Percentiles rank a stretch among this genome's conserved stretches.
phyloP scores from a whole-genome alignment of 2,329 filamentous ascomycete species.

The Colletotrichum theobromicola region DNA sequence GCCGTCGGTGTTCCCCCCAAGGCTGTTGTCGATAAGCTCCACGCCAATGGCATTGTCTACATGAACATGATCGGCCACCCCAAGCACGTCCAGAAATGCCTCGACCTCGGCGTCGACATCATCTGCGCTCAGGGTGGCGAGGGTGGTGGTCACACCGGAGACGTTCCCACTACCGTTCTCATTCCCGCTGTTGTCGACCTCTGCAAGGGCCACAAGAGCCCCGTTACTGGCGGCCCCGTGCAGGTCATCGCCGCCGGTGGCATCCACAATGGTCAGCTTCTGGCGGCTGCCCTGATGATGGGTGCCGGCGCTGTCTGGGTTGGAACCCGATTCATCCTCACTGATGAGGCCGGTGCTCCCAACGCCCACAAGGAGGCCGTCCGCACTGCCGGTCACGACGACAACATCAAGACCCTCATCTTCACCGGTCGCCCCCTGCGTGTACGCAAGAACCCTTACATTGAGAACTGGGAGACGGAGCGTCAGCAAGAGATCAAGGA shows the following conservation, averaged over 20 bases:
- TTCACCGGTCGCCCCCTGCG: constrained; percentile 96
- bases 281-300: constrained; percentile 91
- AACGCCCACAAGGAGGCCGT: constrained; percentile 96
- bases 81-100: constrained; percentile 97
- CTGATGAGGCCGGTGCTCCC: constrained; percentile 92
- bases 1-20: constrained; percentile 94
- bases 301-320: constrained; percentile 95
- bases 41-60: constrained; percentile 86
- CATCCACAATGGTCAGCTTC: constrained; percentile 88
- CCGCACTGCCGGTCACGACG: constrained; percentile 87
- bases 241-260: constrained; percentile 94
- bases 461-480: constrained; percentile 95
- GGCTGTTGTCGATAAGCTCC: constrained; percentile 86
- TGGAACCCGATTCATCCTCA: constrained; percentile 93
- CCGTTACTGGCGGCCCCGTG: constrained; percentile 84
- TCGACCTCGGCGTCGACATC: constrained; percentile 90
- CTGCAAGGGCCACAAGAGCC: constrained; percentile 80
- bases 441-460: constrained; percentile 93
- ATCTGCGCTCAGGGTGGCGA: constrained; percentile 99
- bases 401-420: constrained; percentile 96
- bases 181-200: constrained; percentile 91
- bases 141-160: constrained; percentile 94
- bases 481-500: constrained; percentile 89
- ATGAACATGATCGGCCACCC: constrained; percentile 99
- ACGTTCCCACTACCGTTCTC: constrained; percentile 89